Conservation (phyloP, 331 rosid species). For the Spiraea crenata region DNA sequence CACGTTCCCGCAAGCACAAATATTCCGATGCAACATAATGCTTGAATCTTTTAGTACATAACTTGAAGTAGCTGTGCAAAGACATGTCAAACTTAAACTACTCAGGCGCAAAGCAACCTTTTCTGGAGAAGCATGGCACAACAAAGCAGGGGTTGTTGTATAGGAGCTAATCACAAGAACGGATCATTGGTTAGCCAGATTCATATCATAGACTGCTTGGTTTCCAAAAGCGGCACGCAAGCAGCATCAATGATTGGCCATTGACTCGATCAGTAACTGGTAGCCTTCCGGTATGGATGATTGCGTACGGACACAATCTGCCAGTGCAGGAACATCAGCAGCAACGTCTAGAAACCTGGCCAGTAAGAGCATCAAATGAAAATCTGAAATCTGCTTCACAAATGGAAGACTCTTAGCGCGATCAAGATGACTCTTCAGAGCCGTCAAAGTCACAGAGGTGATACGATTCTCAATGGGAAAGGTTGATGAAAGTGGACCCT, state of each 20-base stretch:
- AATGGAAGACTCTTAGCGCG: constrained; percentile 63
- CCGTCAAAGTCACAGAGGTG: constrained; percentile 45
- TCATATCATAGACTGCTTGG: constrained; percentile 8
- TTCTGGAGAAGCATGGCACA: constrained; percentile 18
- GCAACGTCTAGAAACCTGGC: constrained; percentile 59
- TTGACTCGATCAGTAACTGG: constrained; percentile 83
- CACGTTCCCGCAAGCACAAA: not conserved
- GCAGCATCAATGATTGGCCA: constrained; percentile 65
- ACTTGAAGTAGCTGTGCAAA: not conserved
- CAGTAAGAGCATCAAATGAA: constrained; percentile 77
- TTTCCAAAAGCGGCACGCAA: constrained; percentile 15
- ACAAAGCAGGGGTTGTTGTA: constrained; percentile 6
- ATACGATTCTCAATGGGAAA: constrained; percentile 85
- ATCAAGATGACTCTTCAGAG: constrained; percentile 81
- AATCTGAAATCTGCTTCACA: constrained; percentile 84
- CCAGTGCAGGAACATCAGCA: constrained; percentile 83
- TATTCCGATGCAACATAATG: not conserved
- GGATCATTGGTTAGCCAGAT: constrained; percentile 19
- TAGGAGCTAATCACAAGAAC: constrained; percentile 28
- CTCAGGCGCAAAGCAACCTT: constrained; percentile 9
- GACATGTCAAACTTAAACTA: constrained; percentile 7
- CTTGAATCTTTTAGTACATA: constrained; percentile 5
- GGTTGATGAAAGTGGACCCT: constrained; percentile 82
- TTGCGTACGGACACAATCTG: constrained; percentile 78
- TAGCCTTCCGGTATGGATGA: constrained; percentile 80